Percentiles rank a stretch among this genome's conserved stretches.
Conservation (phyloP, 2,329 filamentous ascomycete genomes). For the Orbilia ellipsospora region DNA sequence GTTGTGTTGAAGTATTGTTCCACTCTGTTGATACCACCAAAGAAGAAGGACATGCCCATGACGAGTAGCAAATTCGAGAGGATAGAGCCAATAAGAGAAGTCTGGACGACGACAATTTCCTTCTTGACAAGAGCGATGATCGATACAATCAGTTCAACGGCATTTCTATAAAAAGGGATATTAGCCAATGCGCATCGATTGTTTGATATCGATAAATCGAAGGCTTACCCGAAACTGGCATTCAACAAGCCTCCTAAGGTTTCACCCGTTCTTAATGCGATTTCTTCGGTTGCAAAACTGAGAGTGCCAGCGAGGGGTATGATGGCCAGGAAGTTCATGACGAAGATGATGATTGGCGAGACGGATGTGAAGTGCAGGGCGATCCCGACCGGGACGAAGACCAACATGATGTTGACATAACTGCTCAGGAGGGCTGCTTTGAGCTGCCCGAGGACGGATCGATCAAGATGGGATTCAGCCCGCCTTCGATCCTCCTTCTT, state of each 20-base stretch:
- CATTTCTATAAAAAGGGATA: slow-evolving; percentile 69
- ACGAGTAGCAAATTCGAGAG: slow-evolving; percentile 93
- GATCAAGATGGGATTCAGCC: slow-evolving; percentile 61
- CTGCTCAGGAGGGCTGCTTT: slow-evolving; percentile 81
- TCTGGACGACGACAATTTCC: slow-evolving; percentile 87
- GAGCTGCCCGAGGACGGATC: slow-evolving; percentile 74
- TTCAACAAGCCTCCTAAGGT: slow-evolving; percentile 89
- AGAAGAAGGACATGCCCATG: slow-evolving; percentile 66
- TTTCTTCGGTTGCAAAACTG: slow-evolving; percentile 88
- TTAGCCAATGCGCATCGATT: not conserved
- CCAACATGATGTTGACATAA: slow-evolving; percentile 84
- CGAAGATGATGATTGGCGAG: slow-evolving; percentile 73
- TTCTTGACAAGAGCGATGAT: slow-evolving; percentile 79
- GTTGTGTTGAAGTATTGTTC: slow-evolving; percentile 88
- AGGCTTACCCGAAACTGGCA: slow-evolving; percentile 80
- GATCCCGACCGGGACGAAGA: slow-evolving; percentile 83
- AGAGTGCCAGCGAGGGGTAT: slow-evolving; percentile 88
- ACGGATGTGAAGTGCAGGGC: slow-evolving; percentile 73
- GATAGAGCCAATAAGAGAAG: slow-evolving; percentile 90
- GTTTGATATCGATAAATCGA: not conserved
- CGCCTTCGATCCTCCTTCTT: slow-evolving; percentile 33
- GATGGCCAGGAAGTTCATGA: slow-evolving; percentile 93
- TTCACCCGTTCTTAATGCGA: slow-evolving; percentile 83
- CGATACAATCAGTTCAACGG: slow-evolving; percentile 88
- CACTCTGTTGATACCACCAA: slow-evolving; percentile 57